Evolutionary conservation across 192 early-diverging fungal genomes (phyloP).

Genomic region (Phlyctochytrium planicorne): DNA sequence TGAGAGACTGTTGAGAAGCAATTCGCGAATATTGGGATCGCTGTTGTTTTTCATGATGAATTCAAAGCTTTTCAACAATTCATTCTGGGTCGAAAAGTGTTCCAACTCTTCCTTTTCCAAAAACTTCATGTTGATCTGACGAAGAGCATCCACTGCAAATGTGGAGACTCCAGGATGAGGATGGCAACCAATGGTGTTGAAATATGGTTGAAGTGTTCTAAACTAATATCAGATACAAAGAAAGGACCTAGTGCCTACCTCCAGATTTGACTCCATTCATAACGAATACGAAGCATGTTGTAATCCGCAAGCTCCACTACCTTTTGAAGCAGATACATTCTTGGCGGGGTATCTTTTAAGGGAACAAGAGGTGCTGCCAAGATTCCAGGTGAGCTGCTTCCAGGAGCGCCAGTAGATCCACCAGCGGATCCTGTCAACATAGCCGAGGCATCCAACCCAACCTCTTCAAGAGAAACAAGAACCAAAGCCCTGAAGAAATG

Average conservation of each 20-base stretch:
- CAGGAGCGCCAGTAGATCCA: constrained; percentile 36
- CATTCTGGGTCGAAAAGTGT: constrained; percentile 92
- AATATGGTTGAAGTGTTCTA: constrained; percentile 61
- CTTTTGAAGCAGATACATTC: constrained; percentile 91
- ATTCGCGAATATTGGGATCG: constrained; percentile 73
- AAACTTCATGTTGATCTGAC: constrained; percentile 91
- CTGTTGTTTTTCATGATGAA: constrained; percentile 74
- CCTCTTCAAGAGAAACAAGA: constrained; percentile 85
- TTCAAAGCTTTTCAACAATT: constrained; percentile 89
- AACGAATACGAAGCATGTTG: constrained; percentile 93
- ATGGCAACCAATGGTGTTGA: constrained; percentile 83
- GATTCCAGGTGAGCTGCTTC: constrained; percentile 6
- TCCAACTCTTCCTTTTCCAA: constrained; percentile 91
- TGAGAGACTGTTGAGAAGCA: constrained; percentile 43
- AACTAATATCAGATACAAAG: constrained; percentile 42
- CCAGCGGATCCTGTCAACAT: constrained; percentile 6
- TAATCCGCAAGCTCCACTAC: constrained; percentile 96
- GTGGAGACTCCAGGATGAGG: constrained; percentile 79
- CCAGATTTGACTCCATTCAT: constrained; percentile 96
- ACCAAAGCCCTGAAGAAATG: constrained; percentile 88
- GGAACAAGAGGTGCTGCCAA: constrained; percentile 10
- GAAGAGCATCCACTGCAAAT: constrained; percentile 88
- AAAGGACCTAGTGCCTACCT: constrained; percentile 14
- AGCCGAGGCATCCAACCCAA: constrained; percentile 56
- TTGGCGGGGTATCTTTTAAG: constrained; percentile 41